Evolutionary conservation across 345 rosid species (phyloP).

Genomic region (Geranium rotundifolium): DNA sequence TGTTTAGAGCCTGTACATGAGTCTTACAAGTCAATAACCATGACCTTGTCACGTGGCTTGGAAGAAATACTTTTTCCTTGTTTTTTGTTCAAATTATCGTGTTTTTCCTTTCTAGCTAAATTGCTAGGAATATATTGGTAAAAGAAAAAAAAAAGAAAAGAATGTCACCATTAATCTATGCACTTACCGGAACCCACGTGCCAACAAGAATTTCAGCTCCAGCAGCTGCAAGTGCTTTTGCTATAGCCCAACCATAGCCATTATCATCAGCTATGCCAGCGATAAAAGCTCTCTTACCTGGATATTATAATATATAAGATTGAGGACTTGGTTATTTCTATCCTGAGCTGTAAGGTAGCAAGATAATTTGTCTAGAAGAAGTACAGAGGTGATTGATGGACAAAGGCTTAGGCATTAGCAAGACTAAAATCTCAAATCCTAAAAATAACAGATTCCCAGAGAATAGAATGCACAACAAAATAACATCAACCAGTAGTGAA

Average conservation of each 20-base stretch:
- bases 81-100: not conserved
- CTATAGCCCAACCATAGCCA: constrained; percentile 99
- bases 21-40: constrained; percentile 9
- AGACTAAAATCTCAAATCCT: no score
- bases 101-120: not conserved
- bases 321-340: not conserved
- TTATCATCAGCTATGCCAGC: constrained; percentile 98
- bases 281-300: constrained; percentile 91
- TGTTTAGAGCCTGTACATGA: constrained; percentile 73
- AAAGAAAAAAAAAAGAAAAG: not conserved
- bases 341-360: not conserved
- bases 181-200: constrained; percentile 97
- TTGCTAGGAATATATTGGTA: not conserved
- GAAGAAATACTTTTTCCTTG: not conserved
- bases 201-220: constrained; percentile 97
- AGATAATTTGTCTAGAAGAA: not conserved
- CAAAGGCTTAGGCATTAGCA: no score
- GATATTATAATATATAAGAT: constrained; percentile 7
- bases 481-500: no score
- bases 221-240: constrained; percentile 96
- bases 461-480: no score
- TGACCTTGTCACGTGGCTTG: not conserved
- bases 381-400: not conserved
- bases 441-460: no score
- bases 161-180: not conserved